Evolutionary conservation across 2,329 filamentous ascomycete species (phyloP).

Genomic region (Tolypocladium paradoxum): DNA sequence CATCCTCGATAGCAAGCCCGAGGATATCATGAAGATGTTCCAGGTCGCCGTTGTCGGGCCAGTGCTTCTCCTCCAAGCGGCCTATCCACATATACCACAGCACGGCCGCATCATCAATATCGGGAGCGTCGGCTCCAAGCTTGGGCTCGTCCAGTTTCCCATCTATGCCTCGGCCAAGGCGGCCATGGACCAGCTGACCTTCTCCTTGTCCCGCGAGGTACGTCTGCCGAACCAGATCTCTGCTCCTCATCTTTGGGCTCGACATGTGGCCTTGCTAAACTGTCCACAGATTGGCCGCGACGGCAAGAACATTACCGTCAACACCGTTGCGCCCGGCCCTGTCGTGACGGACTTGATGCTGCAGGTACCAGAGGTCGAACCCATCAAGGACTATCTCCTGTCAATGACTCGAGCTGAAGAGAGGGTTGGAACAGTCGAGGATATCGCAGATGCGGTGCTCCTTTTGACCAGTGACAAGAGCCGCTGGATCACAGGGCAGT

Average conservation of each 20-base stretch:
- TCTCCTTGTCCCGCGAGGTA: neutral
- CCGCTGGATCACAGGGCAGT: slow-evolving; percentile 10
- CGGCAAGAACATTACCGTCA: neutral
- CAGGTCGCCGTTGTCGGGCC: neutral
- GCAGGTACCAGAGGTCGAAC: neutral
- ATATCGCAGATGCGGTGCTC: slow-evolving; percentile 1
- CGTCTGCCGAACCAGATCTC: neutral
- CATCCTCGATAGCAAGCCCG: neutral
- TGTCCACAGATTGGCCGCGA: neutral
- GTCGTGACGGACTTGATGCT: neutral
- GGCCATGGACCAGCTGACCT: neutral
- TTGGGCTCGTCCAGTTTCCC: neutral
- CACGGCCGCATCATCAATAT: neutral
- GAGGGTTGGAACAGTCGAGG: neutral
- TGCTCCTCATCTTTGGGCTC: too few relatives aligned
- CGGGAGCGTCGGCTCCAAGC: neutral
- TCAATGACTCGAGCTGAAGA: neutral
- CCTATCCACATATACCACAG: neutral
- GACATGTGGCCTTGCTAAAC: neutral
- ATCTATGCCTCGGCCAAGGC: neutral
- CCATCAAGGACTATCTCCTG: neutral
- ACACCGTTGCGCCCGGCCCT: neutral
- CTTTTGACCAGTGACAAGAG: slow-evolving; percentile 8
- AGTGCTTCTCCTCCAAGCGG: neutral
- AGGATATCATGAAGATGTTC: neutral